These are phyloP conservation scores for Phytophthora macrochlamydospora DNA, from an alignment of 352 stramenopile species.

Conservation along the genomic window DNA sequence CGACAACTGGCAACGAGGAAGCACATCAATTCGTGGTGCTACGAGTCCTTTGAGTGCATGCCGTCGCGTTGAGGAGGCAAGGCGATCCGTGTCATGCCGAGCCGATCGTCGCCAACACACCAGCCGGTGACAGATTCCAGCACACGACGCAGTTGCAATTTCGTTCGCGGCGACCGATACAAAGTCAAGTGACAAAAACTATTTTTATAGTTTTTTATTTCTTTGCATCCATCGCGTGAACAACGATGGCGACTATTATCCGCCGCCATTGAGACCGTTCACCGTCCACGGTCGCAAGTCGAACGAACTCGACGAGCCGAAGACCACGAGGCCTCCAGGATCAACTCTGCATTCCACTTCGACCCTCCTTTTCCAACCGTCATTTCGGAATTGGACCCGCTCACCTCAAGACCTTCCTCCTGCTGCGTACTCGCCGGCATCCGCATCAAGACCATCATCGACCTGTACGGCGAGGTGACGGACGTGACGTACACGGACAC, in stretches of 20 bases:
- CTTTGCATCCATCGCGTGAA: neutral
- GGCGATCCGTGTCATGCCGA: no score
- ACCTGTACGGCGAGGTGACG: constrained; percentile 7
- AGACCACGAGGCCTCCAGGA: no score
- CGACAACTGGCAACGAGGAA: no score
- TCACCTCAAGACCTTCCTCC: no score
- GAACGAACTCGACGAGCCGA: neutral
- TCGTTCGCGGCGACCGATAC: neutral
- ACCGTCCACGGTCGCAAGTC: neutral
- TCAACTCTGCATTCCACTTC: no score
- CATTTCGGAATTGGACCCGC: no score
- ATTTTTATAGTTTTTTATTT: neutral
- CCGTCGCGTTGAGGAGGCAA: no score
- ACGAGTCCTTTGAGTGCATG: no score
- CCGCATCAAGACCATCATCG: constrained; percentile 4
- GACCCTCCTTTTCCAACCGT: no score
- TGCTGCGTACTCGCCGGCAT: neutral
- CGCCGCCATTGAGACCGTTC: neutral
- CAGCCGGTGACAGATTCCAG: neutral
- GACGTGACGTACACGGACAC: constrained; percentile 16
- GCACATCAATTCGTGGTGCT: no score
- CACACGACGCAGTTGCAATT: neutral
- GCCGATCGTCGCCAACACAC: neutral
- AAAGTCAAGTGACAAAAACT: neutral
- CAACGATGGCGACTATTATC: neutral